Base-by-base conservation (phyloP, 78 protist genomes). In the Tieghemostelium lacteum region DNA sequence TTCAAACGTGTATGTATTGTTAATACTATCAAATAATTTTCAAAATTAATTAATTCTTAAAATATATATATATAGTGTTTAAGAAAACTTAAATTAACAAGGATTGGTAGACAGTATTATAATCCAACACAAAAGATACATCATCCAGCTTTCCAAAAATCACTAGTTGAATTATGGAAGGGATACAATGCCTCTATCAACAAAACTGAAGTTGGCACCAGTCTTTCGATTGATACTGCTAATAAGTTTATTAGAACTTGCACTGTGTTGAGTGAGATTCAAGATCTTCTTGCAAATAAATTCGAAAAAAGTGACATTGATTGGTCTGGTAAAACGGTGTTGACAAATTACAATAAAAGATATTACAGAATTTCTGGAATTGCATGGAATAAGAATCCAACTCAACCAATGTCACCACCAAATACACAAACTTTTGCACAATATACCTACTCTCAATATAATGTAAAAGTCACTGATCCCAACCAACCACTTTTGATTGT, bases 401-500 rank as follows among this genome's bases (percentile, higher is more conserved):
- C 26, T 33, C 67, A 64, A 20, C 14, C 19, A 50, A 50, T 71
- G 45, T 8, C 20, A 5, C 19, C 14, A 1, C 19, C 1, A 60
- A 60, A 34, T 26, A 22, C 0, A 24, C 64, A 58, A 24, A 52
- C 86, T 24, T 80, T 28, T 39, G 20, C 34, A 17, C 58, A 64
- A 52, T 80, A 80, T 20, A 31, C 52, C 10, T 80, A 80, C 37
- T 34, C 70, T 28, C 2, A 20, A 12, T n/a, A n/a, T n/a, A n/a
- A n/a, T n/a, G n/a, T n/a, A n/a, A n/a, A n/a, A n/a, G n/a, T n/a
- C n/a, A n/a, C n/a, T n/a, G n/a, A n/a, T n/a, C n/a, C n/a, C n/a
- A n/a, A n/a, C n/a, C 88, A 80, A 67, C 88, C 88, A 80, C 49
- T 80, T 1, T 29, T 80, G 16, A 49, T 31, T 7, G 28, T 57